Base-by-base conservation (phyloP, 1,284 basidiomycete genomes). In the Pseudozyma hubeiensis region DNA sequence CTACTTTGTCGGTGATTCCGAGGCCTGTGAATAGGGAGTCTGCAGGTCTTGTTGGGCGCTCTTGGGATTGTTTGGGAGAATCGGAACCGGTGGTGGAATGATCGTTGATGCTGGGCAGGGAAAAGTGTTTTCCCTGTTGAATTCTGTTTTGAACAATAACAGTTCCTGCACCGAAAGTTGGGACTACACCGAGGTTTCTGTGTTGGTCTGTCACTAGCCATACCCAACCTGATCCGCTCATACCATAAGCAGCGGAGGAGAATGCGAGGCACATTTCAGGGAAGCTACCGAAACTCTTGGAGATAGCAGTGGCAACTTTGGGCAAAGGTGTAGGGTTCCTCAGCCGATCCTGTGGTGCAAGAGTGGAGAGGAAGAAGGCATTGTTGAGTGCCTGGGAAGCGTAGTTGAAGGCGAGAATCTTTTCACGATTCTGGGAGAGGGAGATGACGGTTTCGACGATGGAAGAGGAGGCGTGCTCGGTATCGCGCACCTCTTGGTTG, bases 301-400 rank as follows among this genome's bases (percentile, higher is more conserved):
- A 90, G 86, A 64, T 84, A 76, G 45, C 84, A 65, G 82, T 90
- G 88, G 79, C 89, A 17, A 85, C 57, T 33, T 63, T 72, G 24
- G 68, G 68, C 9, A 75, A 45, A 0, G 73, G 73, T 35, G 73
- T 64, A 14, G 60, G 51, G 61, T 64, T 66, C 5, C 67, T 55
- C 39, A 75, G 43, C n/a, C 48, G 44, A 16, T 64, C 60, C 45
- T 75, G 72, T 11, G 72, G 72, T 40, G 63, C 64, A 34, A 99
- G 87, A 60, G 88, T 88, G 78, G 92, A 89, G 31, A 99, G 88
- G 88, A 98, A 99, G 88, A 94, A 99, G 80, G 90, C 91, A 85
- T 97, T 98, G 87, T 99, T 99, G 71, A 97, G 87, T 11, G 96
- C 93, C 54, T 93, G 89, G 69, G 91, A 92, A 3, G 94, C 94